Evolutionary conservation across 2,329 filamentous ascomycete species (phyloP), one percentile per base, ranked within the genome.

Genomic region (Mycocentrospora acerina): DNA sequence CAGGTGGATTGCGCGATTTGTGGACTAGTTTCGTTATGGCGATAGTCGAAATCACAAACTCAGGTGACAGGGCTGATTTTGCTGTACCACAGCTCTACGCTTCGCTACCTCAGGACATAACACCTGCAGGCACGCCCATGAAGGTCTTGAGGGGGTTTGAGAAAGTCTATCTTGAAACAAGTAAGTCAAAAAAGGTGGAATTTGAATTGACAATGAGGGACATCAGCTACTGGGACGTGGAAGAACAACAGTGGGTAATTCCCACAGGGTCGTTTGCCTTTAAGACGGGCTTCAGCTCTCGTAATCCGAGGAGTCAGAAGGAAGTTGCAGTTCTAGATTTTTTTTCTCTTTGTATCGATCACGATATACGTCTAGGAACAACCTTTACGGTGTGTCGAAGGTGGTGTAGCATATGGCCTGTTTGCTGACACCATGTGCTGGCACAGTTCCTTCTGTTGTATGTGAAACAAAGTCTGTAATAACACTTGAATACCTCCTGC

Each of bases 11-110:
- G 51, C 60, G 72, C 1, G 75, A 75, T 14, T 71, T 83, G 16
- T 82, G 75, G 71, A 70, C 75, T 7, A 65, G 63, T 7, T 50
- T 82, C n/a, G 72, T 69, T 43, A 74, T 62, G 28, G 70, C 79
- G 8, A 66, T 68, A 2, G 70, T 74, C 2, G 62, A 68, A 1
- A 55, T 83, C 5, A 64, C 60, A 24, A 83, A 83, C 65, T 76
- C 72, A 0, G 79, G 80, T 13, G 42, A 53, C 4, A 51, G 69
- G 2, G 54, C 62, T 15, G 79, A 77, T 17, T 71, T 71, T 2
- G 69, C 74, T 8, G 74, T 82, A 1, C 66, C 75, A 2, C 79
- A 83, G 60, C 64, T 83, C 1, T 82, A 82, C 55, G 59, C 81
- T n/a, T 74, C 60, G 67, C 71, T 67, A 22, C 67, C 67, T 26